Base-by-base conservation (phyloP, 257 asterid species). In the Knoxia roxburghii region DNA sequence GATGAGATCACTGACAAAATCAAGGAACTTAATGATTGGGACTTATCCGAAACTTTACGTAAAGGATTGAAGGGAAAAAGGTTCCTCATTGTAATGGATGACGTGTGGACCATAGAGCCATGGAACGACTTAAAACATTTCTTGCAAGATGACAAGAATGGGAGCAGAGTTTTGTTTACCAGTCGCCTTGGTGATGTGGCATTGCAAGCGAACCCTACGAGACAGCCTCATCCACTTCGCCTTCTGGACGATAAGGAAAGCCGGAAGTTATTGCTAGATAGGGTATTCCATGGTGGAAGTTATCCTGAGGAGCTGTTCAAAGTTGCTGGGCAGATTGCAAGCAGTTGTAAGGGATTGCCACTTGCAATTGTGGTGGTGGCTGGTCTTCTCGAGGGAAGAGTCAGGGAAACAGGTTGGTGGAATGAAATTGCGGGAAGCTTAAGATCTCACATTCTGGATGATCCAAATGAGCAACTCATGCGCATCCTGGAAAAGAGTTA, bases 131-230 rank as follows among this genome's bases (percentile, higher is more conserved):
- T n/a, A n/a, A n/a, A n/a, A n/a, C n/a, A n/a, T n/a, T n/a, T n/a
- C n/a, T n/a, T n/a, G n/a, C n/a, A n/a, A n/a, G n/a, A n/a, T n/a
- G n/a, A n/a, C n/a, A n/a, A n/a, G n/a, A n/a, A n/a, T n/a, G n/a
- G n/a, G n/a, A n/a, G n/a, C n/a, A n/a, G 62, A 56, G 20, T 64
- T 56, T 20, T 72, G 46, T 55, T 72, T 21, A 72, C 76, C 15
- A 54, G 57, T 23, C 68, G 58, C n/a, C 13, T 10, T 7, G 9
- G 43, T 15, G 14, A n/a, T n/a, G n/a, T n/a, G n/a, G n/a, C n/a
- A n/a, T n/a, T n/a, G n/a, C n/a, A n/a, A n/a, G n/a, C n/a, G n/a
- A n/a, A n/a, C n/a, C n/a, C n/a, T n/a, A n/a, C n/a, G n/a, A n/a
- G n/a, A n/a, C n/a, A n/a, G n/a, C n/a, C n/a, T n/a, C n/a, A n/a